Evolutionary conservation across 2,329 filamentous ascomycete genomes (phyloP).

Genomic region (Trichoderma sp.): DNA sequence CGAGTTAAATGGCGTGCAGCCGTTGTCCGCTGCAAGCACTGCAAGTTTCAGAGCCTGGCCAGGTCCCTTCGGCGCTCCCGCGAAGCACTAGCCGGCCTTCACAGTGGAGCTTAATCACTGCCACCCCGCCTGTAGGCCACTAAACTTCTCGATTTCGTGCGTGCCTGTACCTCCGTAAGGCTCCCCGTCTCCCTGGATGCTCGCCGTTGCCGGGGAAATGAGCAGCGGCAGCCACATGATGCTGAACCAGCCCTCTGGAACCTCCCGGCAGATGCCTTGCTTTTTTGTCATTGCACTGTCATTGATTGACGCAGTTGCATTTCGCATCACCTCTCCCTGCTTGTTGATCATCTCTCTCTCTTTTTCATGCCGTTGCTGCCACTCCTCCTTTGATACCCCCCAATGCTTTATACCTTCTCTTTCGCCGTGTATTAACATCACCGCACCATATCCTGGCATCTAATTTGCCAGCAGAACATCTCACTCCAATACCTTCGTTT

Average conservation of each 20-base stretch:
- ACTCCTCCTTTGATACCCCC: slow-evolving; percentile 9
- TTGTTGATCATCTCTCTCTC: neutral
- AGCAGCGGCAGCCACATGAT: neutral
- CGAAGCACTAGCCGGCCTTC: neutral
- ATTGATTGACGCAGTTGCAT: neutral
- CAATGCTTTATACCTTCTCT: neutral
- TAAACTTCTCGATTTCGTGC: neutral
- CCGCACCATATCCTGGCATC: neutral
- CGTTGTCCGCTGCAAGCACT: slow-evolving; percentile 1
- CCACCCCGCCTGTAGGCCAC: neutral
- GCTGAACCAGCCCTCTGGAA: neutral
- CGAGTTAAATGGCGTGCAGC: slow-evolving; percentile 9
- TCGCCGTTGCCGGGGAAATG: slow-evolving; percentile 17
- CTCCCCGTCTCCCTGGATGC: neutral
- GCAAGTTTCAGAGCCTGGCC: neutral
- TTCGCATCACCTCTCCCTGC: slow-evolving; percentile 9
- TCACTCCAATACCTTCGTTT: neutral
- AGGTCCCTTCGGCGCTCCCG: neutral
- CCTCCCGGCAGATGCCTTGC: neutral
- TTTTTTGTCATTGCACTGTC: neutral
- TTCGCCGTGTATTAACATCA: neutral
- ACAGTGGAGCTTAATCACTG: slow-evolving; percentile 6
- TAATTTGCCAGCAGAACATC: neutral
- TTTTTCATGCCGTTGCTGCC: neutral
- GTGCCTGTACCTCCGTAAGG: neutral